Evolutionary conservation across 345 rosid species (phyloP).

Genomic region (Rubroshorea leprosula): DNA sequence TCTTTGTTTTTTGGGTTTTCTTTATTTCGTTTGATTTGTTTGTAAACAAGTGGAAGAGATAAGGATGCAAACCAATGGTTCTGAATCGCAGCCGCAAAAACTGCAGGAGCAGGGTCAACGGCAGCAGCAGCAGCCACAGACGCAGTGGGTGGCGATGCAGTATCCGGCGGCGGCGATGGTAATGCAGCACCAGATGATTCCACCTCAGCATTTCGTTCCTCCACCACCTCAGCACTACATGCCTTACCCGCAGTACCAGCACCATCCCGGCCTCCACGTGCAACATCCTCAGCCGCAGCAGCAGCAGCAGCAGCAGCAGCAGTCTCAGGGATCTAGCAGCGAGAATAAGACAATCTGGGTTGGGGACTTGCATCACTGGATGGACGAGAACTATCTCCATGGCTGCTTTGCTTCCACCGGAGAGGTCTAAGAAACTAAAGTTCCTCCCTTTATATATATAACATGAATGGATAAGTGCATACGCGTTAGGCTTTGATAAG

Average conservation of each 20-base stretch:
- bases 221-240: slow-evolving; percentile 54
- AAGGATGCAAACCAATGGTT: slow-evolving; percentile 53
- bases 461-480: background rate
- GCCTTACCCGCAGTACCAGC: slow-evolving; percentile 39
- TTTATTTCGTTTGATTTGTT: background rate
- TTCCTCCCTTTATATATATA: background rate
- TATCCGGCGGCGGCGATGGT: slow-evolving; percentile 73
- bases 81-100: slow-evolving; percentile 36
- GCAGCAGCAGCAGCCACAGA: slow-evolving; percentile 35
- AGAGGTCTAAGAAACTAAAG: slow-evolving; percentile 43
- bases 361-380: slow-evolving; percentile 97
- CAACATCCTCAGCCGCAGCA: slow-evolving; percentile 32
- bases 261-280: slow-evolving; percentile 21
- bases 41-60: background rate
- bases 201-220: slow-evolving; percentile 47
- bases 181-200: slow-evolving; percentile 86
- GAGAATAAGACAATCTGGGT: slow-evolving; percentile 88
- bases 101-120: slow-evolving; percentile 22
- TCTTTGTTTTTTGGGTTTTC: background rate
- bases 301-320: slow-evolving; percentile 23
- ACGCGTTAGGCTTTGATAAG: no score
- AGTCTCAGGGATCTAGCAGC: slow-evolving; percentile 43
- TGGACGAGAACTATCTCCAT: slow-evolving; percentile 88
- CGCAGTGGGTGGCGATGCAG: slow-evolving; percentile 71
- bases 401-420: slow-evolving; percentile 63